Conservation (phyloP, 106 monocot species). For the Dioscorea alata region DNA sequence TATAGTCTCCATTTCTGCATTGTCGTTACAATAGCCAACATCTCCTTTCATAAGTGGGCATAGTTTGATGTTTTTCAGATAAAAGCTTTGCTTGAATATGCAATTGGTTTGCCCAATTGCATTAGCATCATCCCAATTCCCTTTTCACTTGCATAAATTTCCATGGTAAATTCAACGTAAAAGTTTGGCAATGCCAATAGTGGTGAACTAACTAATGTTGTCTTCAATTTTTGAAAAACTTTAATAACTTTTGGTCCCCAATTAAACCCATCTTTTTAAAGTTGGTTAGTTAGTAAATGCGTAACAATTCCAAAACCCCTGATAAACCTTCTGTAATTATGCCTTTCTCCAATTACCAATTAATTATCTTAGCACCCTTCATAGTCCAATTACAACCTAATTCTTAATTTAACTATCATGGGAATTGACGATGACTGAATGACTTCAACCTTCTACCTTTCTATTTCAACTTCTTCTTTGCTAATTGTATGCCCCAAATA, state of each 20-base stretch:
- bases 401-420: no score
- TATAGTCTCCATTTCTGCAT: constrained; percentile 7
- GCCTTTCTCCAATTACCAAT: background rate
- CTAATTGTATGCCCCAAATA: background rate
- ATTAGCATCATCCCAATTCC: background rate
- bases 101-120: background rate
- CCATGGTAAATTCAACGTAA: background rate
- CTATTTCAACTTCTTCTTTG: background rate
- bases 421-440: background rate
- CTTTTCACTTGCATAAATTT: background rate
- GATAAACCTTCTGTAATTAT: background rate
- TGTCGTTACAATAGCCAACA: constrained; percentile 3
- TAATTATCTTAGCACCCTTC: background rate
- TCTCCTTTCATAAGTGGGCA: constrained; percentile 10
- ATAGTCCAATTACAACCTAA: no score
- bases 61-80: background rate
- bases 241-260: background rate
- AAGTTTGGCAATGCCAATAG: constrained; percentile 4
- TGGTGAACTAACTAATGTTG: background rate
- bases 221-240: background rate
- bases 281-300: background rate
- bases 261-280: background rate
- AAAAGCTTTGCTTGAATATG: background rate
- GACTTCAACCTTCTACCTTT: background rate
- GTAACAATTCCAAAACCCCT: background rate